Base-by-base conservation (phyloP, 768 basidiomycete species). In the Heimioporus sp. region DNA sequence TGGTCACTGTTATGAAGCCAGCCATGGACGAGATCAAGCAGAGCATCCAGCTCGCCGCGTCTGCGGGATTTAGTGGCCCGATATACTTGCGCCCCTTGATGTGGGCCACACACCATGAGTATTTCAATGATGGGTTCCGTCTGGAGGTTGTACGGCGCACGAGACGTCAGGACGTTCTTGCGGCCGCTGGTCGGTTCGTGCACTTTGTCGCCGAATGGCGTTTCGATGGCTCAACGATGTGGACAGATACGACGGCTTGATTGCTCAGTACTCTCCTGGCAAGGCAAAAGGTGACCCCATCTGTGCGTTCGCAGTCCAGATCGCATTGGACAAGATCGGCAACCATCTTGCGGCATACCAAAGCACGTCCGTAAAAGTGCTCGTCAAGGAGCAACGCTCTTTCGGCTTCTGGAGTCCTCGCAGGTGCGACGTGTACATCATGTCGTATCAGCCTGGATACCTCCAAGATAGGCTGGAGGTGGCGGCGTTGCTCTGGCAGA, bases 381-480 rank as follows among this genome's bases (percentile, higher is more conserved):
- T 90, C 6, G 73, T 90, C 47, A 91, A 87, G 65, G 88, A 91
- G 61, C 81, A 85, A 53, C 81, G 83, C 11, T 91, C 92, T 0
- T 93, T 91, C 54, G 91, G 92, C 0, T 89, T 83, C 62, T 93
- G 89, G 90, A 89, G 88, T 66, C 91, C 91, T n/a, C 79, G 90
- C 15, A 76, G 90, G 36, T 92, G 92, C 58, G 91, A 93, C 56
- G 91, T 93, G 11, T 93, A 92, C 56, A 77, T 93, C 12, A 81
- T 91, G 24, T 89, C 89, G 0, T 89, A 85, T 53, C 83, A 88
- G 54, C 73, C 82, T 9, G 90, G 91, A 10, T 78, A 84, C 61
- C 72, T 93, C 34, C 81, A 84, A 55, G 91, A 92, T 46, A 78
- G 91, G 39, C 76, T 93, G 16, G 88, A 92, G 59, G 79, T 91